Conservation (phyloP, 2,329 filamentous ascomycete species). For the Cordyceps farinosa region DNA sequence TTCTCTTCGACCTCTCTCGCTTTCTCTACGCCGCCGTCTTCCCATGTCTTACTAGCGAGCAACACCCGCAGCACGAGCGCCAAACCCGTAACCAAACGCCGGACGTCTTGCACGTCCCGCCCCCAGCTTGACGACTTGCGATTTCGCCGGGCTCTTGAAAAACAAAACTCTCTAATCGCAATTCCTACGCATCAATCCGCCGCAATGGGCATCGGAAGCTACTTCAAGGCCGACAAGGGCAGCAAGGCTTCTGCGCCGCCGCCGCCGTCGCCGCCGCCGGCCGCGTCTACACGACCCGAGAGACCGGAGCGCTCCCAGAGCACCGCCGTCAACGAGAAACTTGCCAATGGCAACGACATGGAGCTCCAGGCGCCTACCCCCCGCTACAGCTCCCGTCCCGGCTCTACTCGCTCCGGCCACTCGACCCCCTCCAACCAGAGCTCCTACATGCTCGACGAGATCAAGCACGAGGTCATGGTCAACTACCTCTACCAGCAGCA, state of each 20-base stretch:
- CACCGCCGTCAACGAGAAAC: conserved; percentile 37
- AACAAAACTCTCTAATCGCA: not conserved
- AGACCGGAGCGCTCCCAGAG: conserved; percentile 24
- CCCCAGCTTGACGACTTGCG: conserved; percentile 11
- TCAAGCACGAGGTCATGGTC: conserved; percentile 80
- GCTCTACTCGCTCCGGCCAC: conserved; percentile 45
- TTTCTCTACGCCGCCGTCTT: not conserved
- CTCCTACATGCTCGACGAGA: conserved; percentile 62
- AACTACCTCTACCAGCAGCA: conserved; percentile 81
- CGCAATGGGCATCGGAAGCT: conserved; percentile 58
- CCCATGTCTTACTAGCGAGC: conserved; percentile 4
- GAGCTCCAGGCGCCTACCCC: conserved; percentile 48
- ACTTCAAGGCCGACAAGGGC: conserved; percentile 52
- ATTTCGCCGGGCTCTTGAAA: not conserved
- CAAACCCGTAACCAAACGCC: conserved; percentile 2
- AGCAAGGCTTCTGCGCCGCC: conserved; percentile 19
- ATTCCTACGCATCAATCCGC: not conserved
- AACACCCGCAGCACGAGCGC: not conserved
- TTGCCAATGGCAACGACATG: conserved; percentile 38
- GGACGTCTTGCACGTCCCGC: not conserved
- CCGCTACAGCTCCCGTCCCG: conserved; percentile 48
- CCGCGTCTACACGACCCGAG: conserved; percentile 22
- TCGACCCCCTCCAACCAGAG: conserved; percentile 42
- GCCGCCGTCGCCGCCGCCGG: conserved; percentile 18
- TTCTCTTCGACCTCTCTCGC: not conserved